phyloP scores from a whole-genome alignment of 495 filamentous ascomycete genomes.

The Podospora pseudoanserina region DNA sequence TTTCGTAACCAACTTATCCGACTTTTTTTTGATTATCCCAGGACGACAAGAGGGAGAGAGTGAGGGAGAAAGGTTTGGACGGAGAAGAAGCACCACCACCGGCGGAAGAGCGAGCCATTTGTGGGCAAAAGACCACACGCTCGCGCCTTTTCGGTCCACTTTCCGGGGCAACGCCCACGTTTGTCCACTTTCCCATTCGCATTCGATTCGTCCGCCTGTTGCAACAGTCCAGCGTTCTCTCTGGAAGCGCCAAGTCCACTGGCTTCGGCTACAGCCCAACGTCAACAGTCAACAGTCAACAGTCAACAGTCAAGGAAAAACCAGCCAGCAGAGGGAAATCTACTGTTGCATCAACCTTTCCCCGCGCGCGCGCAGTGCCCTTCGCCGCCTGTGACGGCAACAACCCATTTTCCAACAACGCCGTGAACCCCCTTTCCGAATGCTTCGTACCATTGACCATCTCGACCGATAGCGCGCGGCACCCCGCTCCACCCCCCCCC shows the following conservation, averaged over 20 bases:
- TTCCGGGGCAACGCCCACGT: not conserved
- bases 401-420: not conserved
- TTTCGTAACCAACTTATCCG: not conserved
- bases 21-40: not conserved
- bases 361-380: not conserved
- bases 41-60: not conserved
- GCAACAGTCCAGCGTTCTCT: not conserved
- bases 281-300: not conserved
- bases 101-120: not conserved
- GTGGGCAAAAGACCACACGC: not conserved
- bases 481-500: too few relatives aligned
- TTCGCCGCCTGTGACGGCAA: not conserved
- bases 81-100: not conserved
- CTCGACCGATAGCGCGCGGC: not conserved
- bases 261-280: slow-evolving; percentile 4
- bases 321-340: not conserved
- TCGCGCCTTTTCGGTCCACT: not conserved
- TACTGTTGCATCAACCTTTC: not conserved
- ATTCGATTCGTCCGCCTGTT: slow-evolving; percentile 9
- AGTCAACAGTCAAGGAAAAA: not conserved
- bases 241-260: slow-evolving; percentile 4
- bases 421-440: not conserved
- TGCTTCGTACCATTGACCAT: not conserved
- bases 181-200: slow-evolving; percentile 6
- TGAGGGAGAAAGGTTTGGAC: not conserved